These are phyloP conservation scores for Porphyra umbilicalis DNA, from an alignment of 31 red algal species.

Conservation along the genomic window DNA sequence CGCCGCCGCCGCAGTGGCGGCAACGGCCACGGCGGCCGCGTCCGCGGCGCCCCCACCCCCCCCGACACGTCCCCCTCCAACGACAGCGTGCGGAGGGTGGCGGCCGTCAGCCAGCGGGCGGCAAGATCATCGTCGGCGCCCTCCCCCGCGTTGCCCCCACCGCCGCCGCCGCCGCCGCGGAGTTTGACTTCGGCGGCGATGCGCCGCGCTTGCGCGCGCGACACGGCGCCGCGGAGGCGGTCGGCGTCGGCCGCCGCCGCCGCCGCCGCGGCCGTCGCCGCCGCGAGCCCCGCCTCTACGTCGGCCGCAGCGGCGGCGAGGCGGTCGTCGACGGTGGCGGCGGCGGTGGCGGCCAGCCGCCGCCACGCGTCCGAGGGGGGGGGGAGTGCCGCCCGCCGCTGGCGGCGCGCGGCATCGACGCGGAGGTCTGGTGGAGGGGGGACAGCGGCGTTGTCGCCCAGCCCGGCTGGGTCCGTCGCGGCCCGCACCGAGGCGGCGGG, in stretches of 20 bases:
- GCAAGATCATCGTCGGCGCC: neutral
- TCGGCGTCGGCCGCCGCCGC: neutral
- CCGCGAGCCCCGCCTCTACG: neutral
- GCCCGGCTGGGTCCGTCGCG: too few species aligned
- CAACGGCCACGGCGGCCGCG: neutral
- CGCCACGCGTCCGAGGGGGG: neutral
- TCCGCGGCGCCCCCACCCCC: neutral
- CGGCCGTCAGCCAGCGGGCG: neutral
- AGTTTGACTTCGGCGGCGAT: neutral
- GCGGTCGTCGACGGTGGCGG: neutral
- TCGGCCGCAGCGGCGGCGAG: neutral
- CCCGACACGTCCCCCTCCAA: neutral
- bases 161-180: neutral
- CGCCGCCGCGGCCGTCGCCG: neutral
- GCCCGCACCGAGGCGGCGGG: too few species aligned
- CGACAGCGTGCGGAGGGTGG: neutral
- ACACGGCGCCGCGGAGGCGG: neutral
- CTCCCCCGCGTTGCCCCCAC: neutral
- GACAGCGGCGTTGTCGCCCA: too few species aligned
- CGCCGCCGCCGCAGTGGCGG: neutral
- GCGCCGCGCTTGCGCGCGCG: neutral
- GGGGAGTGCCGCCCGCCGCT: too few species aligned
- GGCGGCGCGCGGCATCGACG: too few species aligned
- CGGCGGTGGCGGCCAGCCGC: neutral
- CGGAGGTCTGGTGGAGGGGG: too few species aligned